A percentile compares a stretch with the other conserved stretches of the same genome.
Conservation (phyloP, 441 rosid genomes). For the Macaranga tanarius region DNA sequence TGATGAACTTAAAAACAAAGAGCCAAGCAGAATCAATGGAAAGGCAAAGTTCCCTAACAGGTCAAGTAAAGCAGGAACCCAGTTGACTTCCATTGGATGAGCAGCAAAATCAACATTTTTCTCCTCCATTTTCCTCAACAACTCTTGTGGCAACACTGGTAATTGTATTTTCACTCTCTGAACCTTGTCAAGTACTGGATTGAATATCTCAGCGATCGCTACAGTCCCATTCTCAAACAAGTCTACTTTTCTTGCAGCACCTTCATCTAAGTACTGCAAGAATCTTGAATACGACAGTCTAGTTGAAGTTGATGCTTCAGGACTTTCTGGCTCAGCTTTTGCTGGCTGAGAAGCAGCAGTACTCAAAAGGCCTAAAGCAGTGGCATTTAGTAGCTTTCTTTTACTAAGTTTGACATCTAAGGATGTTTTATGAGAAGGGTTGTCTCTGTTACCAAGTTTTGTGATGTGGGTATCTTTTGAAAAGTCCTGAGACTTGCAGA, state of each 20-base stretch:
- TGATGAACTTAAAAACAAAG: constrained; percentile 45
- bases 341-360: constrained; percentile 30
- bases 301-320: constrained; percentile 47
- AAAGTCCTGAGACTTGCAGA: constrained; percentile 46
- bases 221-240: constrained; percentile 67
- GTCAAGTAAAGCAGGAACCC: constrained; percentile 48
- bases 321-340: constrained; percentile 57
- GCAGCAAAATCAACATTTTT: constrained; percentile 68
- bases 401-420: constrained; percentile 35
- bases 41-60: constrained; percentile 60
- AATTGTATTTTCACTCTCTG: constrained; percentile 69
- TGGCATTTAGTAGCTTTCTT: constrained; percentile 46
- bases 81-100: constrained; percentile 52
- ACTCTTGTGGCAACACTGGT: constrained; percentile 59
- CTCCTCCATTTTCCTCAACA: constrained; percentile 62
- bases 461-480: constrained; percentile 34
- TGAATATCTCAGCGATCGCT: constrained; percentile 61
- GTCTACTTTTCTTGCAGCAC: constrained; percentile 61
- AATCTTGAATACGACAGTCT: constrained; percentile 64
- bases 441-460: constrained; percentile 30
- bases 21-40: constrained; percentile 58
- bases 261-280: constrained; percentile 57
- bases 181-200: constrained; percentile 45
- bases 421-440: constrained; percentile 29
- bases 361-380: constrained; percentile 42